These are phyloP conservation scores for Boeremia exigua DNA, from an alignment of 2,329 filamentous ascomycete genomes.

Conservation along the genomic window DNA sequence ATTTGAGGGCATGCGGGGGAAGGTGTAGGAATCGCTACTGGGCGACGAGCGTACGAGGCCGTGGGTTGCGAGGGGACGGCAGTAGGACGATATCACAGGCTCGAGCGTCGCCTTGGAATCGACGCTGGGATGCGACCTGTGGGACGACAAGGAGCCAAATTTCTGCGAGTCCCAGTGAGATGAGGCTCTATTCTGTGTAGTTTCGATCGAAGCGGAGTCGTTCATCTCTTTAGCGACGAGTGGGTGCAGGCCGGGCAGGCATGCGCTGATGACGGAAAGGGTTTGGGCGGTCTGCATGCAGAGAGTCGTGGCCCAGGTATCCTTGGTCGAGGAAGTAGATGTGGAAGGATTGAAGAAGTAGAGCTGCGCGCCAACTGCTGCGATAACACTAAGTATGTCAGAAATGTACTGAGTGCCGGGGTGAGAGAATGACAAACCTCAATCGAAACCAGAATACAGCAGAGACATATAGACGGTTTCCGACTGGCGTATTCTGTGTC, in stretches of 20 bases:
- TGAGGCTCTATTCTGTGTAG: background rate
- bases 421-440: constrained; percentile 19
- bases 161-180: constrained; percentile 1
- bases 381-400: constrained; percentile 29
- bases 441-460: constrained; percentile 30
- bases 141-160: constrained; percentile 3
- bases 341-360: constrained; percentile 29
- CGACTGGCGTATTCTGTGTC: constrained; percentile 31
- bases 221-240: constrained; percentile 15
- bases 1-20: constrained; percentile 26
- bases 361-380: constrained; percentile 27
- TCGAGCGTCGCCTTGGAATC: background rate
- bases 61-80: constrained; percentile 36
- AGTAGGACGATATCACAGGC: constrained; percentile 25
- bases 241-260: constrained; percentile 28
- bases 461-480: constrained; percentile 34
- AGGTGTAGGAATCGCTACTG: constrained; percentile 27
- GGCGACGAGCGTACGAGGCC: constrained; percentile 33
- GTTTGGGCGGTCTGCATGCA: constrained; percentile 39
- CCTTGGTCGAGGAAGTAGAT: constrained; percentile 19
- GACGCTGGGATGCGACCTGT: background rate
- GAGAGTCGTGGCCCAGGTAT: constrained; percentile 29
- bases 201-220: background rate
- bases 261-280: constrained; percentile 38
- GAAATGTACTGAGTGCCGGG: background rate